phyloP scores from a whole-genome alignment of 2,329 filamentous ascomycete genomes.

The Colletotrichum spinosum region DNA sequence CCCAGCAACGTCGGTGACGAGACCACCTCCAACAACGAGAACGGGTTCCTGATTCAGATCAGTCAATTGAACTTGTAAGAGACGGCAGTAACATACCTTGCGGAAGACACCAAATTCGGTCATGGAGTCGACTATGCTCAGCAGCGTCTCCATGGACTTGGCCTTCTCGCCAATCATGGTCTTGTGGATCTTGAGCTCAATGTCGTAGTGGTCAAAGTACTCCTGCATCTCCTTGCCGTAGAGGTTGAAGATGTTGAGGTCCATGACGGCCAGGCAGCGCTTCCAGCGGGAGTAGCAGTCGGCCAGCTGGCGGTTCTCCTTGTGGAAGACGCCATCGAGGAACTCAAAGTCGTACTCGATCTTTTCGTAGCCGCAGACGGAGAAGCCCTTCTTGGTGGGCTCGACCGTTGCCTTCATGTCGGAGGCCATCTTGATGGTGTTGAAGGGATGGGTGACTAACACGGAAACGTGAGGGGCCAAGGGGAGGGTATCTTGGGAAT shows the following conservation, averaged over 20 bases:
- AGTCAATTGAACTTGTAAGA: neutral
- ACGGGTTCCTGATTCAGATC: slow-evolving; percentile 65
- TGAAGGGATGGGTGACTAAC: neutral
- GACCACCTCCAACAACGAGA: slow-evolving; percentile 74
- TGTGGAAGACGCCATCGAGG: slow-evolving; percentile 75
- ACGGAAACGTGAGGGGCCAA: neutral
- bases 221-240: slow-evolving; percentile 74
- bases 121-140: slow-evolving; percentile 79
- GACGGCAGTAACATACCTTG: slow-evolving; percentile 55
- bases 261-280: slow-evolving; percentile 75
- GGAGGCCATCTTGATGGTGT: slow-evolving; percentile 64
- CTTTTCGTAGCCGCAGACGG: slow-evolving; percentile 80
- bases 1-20: slow-evolving; percentile 81
- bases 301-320: slow-evolving; percentile 69
- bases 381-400: slow-evolving; percentile 74
- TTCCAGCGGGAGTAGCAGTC: slow-evolving; percentile 74
- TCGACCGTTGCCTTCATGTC: slow-evolving; percentile 75
- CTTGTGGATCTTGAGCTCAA: slow-evolving; percentile 75
- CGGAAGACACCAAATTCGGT: slow-evolving; percentile 77
- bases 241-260: slow-evolving; percentile 76
- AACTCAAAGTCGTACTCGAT: slow-evolving; percentile 82
- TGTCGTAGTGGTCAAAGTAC: slow-evolving; percentile 74
- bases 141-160: slow-evolving; percentile 77
- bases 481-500: neutral
- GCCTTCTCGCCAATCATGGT: slow-evolving; percentile 82